phyloP scores from a whole-genome alignment of 2,329 filamentous ascomycete genomes.

The Aspergillus oerlinghausenensis region DNA sequence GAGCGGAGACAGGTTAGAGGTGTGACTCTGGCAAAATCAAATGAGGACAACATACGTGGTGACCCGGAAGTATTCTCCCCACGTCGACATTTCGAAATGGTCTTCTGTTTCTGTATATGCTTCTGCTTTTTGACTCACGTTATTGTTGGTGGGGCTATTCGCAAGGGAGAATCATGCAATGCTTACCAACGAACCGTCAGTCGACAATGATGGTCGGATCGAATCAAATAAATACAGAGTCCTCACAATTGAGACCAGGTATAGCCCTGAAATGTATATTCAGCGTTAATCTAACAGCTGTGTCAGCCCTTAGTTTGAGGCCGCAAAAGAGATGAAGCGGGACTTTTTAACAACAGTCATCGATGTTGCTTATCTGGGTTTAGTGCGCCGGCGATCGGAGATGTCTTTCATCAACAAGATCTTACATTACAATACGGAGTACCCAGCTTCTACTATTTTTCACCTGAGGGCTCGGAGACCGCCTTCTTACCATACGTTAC shows the following conservation, averaged over 20 bases:
- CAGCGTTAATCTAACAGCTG: too few relatives aligned
- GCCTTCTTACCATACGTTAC: background rate
- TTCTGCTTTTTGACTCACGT: background rate
- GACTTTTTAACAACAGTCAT: background rate
- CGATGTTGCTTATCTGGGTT: constrained; percentile 18
- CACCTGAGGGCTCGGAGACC: background rate
- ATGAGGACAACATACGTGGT: constrained; percentile 60
- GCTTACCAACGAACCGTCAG: background rate
- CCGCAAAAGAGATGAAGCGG: background rate
- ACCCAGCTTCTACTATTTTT: background rate
- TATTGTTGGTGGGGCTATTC: background rate
- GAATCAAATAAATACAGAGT: too few relatives aligned
- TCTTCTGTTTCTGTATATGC: constrained; percentile 1
- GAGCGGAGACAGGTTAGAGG: background rate
- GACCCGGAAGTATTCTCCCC: constrained; percentile 75
- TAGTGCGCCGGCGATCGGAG: constrained; percentile 26
- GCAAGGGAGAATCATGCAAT: background rate
- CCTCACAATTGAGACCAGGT: too few relatives aligned
- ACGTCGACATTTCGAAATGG: constrained; percentile 69
- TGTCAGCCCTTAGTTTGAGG: background rate
- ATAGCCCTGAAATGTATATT: too few relatives aligned
- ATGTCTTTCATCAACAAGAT: background rate
- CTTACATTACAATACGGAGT: background rate
- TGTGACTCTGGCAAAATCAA: background rate
- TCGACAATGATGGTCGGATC: too few relatives aligned